Percentiles rank a stretch among this genome's conserved stretches.
These are phyloP conservation scores for Pseudopithomyces chartarum DNA, from an alignment of 2,329 filamentous ascomycete genomes.

Conservation along the genomic window DNA sequence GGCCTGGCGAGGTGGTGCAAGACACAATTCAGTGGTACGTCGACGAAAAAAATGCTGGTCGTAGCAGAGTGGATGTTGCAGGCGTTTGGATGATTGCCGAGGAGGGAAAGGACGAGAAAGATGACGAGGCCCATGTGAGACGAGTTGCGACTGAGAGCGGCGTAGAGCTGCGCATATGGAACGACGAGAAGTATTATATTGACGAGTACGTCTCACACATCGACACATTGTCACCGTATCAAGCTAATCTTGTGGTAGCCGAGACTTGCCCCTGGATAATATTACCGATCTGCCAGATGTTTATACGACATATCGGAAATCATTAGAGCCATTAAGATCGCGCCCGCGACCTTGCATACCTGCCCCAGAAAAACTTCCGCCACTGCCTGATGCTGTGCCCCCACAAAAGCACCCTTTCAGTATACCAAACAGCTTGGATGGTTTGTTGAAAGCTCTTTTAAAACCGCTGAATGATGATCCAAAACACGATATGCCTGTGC, in stretches of 20 bases:
- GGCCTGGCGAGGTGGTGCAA: constrained; percentile 62
- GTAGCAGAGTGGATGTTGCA: constrained; percentile 55
- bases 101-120: constrained; percentile 70
- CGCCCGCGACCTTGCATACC: constrained; percentile 65
- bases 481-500: constrained; percentile 53
- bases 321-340: constrained; percentile 70
- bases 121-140: constrained; percentile 64
- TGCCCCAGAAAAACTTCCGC: constrained; percentile 61
- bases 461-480: constrained; percentile 59
- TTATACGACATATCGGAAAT: constrained; percentile 76
- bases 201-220: constrained; percentile 66
- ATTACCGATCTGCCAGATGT: constrained; percentile 71
- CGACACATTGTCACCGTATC: neutral
- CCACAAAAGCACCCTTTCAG: constrained; percentile 66
- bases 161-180: constrained; percentile 68
- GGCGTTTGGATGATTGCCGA: constrained; percentile 77
- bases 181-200: constrained; percentile 78
- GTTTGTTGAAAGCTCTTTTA: constrained; percentile 60
- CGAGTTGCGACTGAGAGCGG: constrained; percentile 58
- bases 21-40: constrained; percentile 58
- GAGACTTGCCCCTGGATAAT: constrained; percentile 65
- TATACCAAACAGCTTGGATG: constrained; percentile 62
- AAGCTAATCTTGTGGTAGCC: constrained; percentile 27
- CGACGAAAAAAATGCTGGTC: constrained; percentile 14
- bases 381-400: constrained; percentile 62